Evolutionary conservation across 1,139 yeast genomes (phyloP).

Genomic region (Scheffersomyces quercinus): DNA sequence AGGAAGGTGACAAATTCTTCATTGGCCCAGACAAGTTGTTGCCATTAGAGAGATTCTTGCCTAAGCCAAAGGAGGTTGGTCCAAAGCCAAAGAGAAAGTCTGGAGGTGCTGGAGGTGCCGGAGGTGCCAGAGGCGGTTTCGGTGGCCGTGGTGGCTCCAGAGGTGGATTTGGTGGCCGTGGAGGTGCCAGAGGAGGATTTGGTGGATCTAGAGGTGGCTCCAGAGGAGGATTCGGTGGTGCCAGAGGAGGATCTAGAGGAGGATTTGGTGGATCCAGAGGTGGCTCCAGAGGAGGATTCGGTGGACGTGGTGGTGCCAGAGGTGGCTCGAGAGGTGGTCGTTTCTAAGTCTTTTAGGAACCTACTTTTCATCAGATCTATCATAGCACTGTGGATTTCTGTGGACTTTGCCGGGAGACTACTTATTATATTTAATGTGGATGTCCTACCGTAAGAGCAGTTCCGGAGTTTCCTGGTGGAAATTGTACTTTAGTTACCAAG

Average conservation of each 20-base stretch:
- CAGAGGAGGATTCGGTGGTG: constrained; percentile 43
- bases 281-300: constrained; percentile 45
- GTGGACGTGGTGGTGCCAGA: constrained; percentile 39
- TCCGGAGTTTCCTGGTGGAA: no score
- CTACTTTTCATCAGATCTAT: no score
- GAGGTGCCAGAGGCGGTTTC: constrained; percentile 32
- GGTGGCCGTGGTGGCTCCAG: constrained; percentile 45
- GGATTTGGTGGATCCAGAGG: constrained; percentile 43
- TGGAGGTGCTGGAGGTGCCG: constrained; percentile 39
- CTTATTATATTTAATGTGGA: no score
- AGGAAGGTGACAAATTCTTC: constrained; percentile 92
- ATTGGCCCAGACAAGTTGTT: constrained; percentile 94
- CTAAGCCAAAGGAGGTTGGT: constrained; percentile 80
- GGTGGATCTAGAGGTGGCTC: constrained; percentile 39
- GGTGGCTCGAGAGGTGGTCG: constrained; percentile 33
- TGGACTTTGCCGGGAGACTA: no score
- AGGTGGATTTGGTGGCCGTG: constrained; percentile 44
- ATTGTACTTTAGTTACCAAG: no score
- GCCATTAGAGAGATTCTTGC: constrained; percentile 93
- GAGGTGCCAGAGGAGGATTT: constrained; percentile 48
- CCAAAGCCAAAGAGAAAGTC: constrained; percentile 79
- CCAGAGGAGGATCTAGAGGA: constrained; percentile 50
- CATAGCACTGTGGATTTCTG: no score
- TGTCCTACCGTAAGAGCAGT: no score
- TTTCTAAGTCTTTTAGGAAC: constrained; percentile 5